Conservation (phyloP, 306 rosid species). For the Vigna reflexopilosa region DNA sequence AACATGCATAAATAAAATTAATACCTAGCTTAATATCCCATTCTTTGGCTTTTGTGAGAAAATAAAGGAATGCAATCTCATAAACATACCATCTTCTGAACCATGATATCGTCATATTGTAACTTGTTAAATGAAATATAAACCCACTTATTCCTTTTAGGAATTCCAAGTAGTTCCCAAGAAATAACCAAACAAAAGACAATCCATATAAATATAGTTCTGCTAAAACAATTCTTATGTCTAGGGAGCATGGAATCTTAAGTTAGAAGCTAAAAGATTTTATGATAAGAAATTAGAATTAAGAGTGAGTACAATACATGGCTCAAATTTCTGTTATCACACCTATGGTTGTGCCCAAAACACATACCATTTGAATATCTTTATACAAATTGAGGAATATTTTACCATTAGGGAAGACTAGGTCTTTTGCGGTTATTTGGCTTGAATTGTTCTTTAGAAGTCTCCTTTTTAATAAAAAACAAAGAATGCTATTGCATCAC, state of each 20-base stretch:
- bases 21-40: constrained; percentile 18
- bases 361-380: constrained; percentile 4
- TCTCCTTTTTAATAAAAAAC: neutral
- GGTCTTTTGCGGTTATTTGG: constrained; percentile 9
- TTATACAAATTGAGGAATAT: neutral
- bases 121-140: constrained; percentile 26
- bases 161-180: constrained; percentile 20
- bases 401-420: constrained; percentile 13
- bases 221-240: constrained; percentile 24
- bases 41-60: constrained; percentile 1
- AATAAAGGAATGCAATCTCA: constrained; percentile 29
- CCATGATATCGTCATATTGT: neutral
- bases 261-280: constrained; percentile 39
- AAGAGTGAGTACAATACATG: constrained; percentile 24
- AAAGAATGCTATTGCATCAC: no score
- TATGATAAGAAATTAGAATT: constrained; percentile 26
- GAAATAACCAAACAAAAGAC: constrained; percentile 33
- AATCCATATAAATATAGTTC: neutral
- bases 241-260: neutral
- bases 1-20: constrained; percentile 29
- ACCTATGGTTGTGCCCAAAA: neutral
- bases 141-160: constrained; percentile 25
- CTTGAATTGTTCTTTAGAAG: constrained; percentile 25
- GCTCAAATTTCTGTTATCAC: constrained; percentile 13
- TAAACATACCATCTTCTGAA: constrained; percentile 40